Conservation (phyloP, 345 rosid species). For the Euphorbia pulcherrima region DNA sequence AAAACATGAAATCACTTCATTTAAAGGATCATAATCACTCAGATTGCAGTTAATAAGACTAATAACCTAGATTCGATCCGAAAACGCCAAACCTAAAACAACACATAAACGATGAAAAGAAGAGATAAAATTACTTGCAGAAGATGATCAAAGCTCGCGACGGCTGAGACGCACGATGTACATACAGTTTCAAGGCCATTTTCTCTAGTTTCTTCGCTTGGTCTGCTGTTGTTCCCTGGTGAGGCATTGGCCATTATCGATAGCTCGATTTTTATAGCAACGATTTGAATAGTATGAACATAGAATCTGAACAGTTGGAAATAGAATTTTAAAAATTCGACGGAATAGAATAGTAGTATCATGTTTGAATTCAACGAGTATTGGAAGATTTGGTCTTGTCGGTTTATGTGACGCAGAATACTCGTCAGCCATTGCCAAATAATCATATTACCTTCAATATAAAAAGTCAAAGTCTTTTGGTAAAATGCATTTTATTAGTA, state of each 20-base stretch:
- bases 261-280: neutral
- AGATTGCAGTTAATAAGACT: neutral
- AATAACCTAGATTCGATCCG: neutral
- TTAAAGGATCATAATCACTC: neutral
- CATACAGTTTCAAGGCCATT: slow-evolving; percentile 73
- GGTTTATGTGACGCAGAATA: neutral
- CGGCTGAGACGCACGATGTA: slow-evolving; percentile 77
- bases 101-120: neutral
- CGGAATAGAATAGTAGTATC: neutral
- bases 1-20: neutral
- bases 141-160: slow-evolving; percentile 70
- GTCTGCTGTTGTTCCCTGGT: too few relatives aligned
- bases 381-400: too few relatives aligned
- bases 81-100: neutral
- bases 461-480: too few relatives aligned
- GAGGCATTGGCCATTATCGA: neutral
- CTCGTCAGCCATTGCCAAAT: neutral
- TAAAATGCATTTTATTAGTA: too few relatives aligned
- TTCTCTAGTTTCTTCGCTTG: slow-evolving; percentile 1
- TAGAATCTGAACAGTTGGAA: neutral
- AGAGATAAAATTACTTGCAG: slow-evolving; percentile 60
- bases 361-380: neutral
- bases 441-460: too few relatives aligned
- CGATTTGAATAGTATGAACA: neutral
- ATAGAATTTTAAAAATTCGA: neutral